Conservation (phyloP, 2,329 filamentous ascomycete genomes). For the Myriosclerotinia duriaeana region DNA sequence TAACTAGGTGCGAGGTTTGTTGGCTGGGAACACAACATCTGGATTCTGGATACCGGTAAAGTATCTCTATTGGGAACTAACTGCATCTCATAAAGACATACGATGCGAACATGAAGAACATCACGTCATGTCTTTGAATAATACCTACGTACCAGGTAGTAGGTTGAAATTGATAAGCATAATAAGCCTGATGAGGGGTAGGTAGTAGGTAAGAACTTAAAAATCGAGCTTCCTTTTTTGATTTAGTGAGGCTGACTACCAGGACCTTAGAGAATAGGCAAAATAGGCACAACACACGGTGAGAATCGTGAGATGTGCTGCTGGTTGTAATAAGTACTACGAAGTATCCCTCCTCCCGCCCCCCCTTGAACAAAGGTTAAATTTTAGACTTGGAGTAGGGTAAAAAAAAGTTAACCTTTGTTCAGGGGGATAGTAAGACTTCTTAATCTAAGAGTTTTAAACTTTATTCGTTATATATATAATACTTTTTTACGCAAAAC, state of each 20-base stretch:
- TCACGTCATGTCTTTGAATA: background rate
- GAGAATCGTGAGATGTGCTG: constrained; percentile 2
- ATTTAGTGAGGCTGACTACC: constrained; percentile 4
- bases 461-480: no score
- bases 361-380: no score
- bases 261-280: background rate
- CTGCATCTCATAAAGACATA: background rate
- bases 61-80: background rate
- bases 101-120: background rate
- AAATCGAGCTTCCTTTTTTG: constrained; percentile 20
- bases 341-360: no score
- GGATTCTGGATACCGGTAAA: background rate
- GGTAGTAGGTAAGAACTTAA: background rate
- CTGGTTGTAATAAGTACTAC: no score
- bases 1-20: background rate
- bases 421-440: no score
- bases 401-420: no score
- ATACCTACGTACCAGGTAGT: no score
- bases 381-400: no score
- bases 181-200: constrained; percentile 12
- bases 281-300: background rate
- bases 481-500: no score
- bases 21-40: background rate
- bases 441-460: no score
- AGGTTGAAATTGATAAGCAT: constrained; percentile 1